phyloP scores from a whole-genome alignment of 306 rosid genomes.

The Fragaria iinumae region DNA sequence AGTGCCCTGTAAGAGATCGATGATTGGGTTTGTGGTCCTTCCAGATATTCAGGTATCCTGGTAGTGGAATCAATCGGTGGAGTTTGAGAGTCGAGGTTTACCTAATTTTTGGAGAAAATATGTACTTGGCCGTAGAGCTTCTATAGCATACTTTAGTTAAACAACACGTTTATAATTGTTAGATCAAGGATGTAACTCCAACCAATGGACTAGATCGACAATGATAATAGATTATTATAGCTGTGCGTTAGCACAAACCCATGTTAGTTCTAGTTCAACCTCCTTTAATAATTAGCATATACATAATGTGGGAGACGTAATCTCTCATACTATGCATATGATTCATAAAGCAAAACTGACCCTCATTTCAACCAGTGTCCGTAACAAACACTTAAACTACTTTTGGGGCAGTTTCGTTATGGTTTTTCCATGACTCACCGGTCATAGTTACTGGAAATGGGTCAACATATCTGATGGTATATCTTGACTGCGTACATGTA shows the following conservation, averaged over 20 bases:
- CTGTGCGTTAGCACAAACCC: not conserved
- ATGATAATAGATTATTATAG: not conserved
- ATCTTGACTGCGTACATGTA: not conserved
- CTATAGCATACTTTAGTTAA: not conserved
- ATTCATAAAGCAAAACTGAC: not conserved
- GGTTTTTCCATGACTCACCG: not conserved
- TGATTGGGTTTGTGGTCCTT: not conserved
- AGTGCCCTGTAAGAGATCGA: not conserved
- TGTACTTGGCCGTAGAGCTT: not conserved
- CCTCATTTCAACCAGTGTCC: not conserved
- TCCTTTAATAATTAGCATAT: not conserved
- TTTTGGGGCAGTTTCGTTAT: not conserved
- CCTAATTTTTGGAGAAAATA: constrained; percentile 2
- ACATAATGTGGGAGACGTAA: not conserved
- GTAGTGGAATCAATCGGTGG: not conserved
- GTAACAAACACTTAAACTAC: not conserved
- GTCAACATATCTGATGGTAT: not conserved
- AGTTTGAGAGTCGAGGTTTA: not conserved
- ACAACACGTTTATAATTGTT: not conserved
- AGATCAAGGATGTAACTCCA: not conserved
- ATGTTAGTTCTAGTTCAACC: not conserved
- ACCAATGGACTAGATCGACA: not conserved
- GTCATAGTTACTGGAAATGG: not conserved
- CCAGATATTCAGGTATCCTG: not conserved
- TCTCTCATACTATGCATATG: not conserved